These are phyloP conservation scores for Coniophora puteana DNA, from an alignment of 1,284 basidiomycete genomes.

Conservation along the genomic window DNA sequence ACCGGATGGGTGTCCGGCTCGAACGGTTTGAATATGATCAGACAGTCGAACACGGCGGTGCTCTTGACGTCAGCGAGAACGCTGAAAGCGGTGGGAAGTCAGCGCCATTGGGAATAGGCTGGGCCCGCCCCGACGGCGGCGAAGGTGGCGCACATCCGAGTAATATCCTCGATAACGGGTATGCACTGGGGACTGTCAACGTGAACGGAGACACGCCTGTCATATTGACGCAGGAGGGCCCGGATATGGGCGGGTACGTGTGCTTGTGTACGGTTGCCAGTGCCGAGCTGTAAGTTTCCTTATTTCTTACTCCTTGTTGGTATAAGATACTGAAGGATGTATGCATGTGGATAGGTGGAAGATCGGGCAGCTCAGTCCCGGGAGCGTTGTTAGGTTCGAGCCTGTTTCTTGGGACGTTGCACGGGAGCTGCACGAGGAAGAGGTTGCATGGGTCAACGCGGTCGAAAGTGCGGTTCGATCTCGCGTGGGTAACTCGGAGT, in stretches of 20 bases:
- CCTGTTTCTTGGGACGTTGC: slow-evolving; percentile 42
- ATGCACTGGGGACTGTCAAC: slow-evolving; percentile 57
- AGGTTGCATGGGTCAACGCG: slow-evolving; percentile 29
- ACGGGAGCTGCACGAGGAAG: slow-evolving; percentile 19
- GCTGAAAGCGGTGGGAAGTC: slow-evolving; percentile 25
- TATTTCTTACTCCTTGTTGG: neutral
- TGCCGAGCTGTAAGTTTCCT: slow-evolving; percentile 42
- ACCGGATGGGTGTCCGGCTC: slow-evolving; percentile 56
- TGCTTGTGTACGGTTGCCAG: slow-evolving; percentile 52
- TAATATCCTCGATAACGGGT: slow-evolving; percentile 70
- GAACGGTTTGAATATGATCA: too few species aligned
- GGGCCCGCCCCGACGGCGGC: slow-evolving; percentile 60
- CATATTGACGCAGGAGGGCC: slow-evolving; percentile 59
- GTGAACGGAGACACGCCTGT: slow-evolving; percentile 75
- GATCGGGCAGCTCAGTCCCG: slow-evolving; percentile 56
- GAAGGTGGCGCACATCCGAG: slow-evolving; percentile 72
- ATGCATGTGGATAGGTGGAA: slow-evolving; percentile 46
- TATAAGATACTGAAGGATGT: neutral
- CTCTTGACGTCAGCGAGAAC: too few species aligned
- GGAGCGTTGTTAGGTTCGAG: slow-evolving; percentile 46
- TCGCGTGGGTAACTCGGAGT: too few species aligned
- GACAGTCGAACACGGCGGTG: too few species aligned
- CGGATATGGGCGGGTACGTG: slow-evolving; percentile 63
- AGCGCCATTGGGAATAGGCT: too few species aligned
- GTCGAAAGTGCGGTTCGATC: slow-evolving; percentile 16